These are phyloP conservation scores for Thinopyrum obtusiflorum DNA, from an alignment of 202 grass and related monocot species.

Conservation along the genomic window DNA sequence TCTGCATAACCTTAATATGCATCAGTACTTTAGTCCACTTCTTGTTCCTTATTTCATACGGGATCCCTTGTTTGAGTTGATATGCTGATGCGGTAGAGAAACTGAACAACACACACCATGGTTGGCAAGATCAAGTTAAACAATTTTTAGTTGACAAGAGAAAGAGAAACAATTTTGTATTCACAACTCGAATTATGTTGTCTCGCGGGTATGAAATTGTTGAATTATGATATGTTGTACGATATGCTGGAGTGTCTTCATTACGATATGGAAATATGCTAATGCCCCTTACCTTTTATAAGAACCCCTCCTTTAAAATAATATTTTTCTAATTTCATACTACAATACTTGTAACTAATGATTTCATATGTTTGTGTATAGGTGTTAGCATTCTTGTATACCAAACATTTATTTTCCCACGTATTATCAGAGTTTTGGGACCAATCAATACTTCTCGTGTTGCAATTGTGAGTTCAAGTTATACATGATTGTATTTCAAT, in stretches of 20 bases:
- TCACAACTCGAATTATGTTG: neutral
- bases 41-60: neutral
- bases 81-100: neutral
- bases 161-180: neutral
- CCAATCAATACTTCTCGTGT: slow-evolving; percentile 41
- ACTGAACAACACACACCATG: neutral
- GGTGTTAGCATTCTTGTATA: slow-evolving; percentile 59
- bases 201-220: neutral
- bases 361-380: neutral
- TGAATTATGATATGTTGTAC: neutral
- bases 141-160: neutral
- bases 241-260: neutral
- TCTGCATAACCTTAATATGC: neutral
- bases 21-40: neutral
- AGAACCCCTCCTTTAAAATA: neutral
- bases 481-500: neutral
- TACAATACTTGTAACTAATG: neutral
- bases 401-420: slow-evolving; percentile 55
- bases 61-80: neutral
- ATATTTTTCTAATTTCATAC: neutral
- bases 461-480: slow-evolving; percentile 32
- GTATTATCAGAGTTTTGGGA: slow-evolving; percentile 39
- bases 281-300: neutral
- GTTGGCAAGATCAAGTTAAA: neutral
- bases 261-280: neutral